These are phyloP conservation scores for Emericellopsis terricola DNA, from an alignment of 495 filamentous ascomycete species.

Conservation along the genomic window DNA sequence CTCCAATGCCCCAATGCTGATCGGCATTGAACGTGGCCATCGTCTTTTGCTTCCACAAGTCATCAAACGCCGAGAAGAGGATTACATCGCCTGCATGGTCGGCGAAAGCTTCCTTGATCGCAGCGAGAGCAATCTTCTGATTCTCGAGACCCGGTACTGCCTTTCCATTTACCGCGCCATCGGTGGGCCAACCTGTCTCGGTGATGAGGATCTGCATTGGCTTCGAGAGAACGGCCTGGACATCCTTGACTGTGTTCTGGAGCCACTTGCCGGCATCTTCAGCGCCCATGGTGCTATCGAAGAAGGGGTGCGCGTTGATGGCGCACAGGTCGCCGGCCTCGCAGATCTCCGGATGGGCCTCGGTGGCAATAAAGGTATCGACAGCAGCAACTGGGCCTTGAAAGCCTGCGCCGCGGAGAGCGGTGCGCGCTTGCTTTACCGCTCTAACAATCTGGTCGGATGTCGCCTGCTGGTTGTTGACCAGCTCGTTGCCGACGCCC, in stretches of 20 bases:
- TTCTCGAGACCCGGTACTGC: too few relatives aligned
- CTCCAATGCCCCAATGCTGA: too few relatives aligned
- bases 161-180: too few relatives aligned
- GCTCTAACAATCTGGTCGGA: constrained; percentile 33
- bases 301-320: constrained; percentile 73
- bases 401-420: constrained; percentile 46
- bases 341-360: constrained; percentile 52
- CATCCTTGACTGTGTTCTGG: constrained; percentile 28
- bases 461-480: constrained; percentile 41
- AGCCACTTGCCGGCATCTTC: constrained; percentile 46
- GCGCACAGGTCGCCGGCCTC: constrained; percentile 58
- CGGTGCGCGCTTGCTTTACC: constrained; percentile 33
- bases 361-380: constrained; percentile 54
- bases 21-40: too few relatives aligned
- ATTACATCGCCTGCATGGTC: too few relatives aligned
- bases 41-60: too few relatives aligned
- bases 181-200: constrained; percentile 85
- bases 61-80: too few relatives aligned
- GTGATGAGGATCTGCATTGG: constrained; percentile 28
- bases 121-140: too few relatives aligned
- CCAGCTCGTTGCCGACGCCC: constrained; percentile 63
- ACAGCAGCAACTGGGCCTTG: constrained; percentile 57
- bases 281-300: constrained; percentile 42
- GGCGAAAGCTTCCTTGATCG: too few relatives aligned
- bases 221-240: constrained; percentile 14